Percentiles rank a stretch among this genome's conserved stretches.
These are phyloP conservation scores for Trichophyton rubrum DNA, from an alignment of 2,329 filamentous ascomycete genomes.

Conservation along the genomic window DNA sequence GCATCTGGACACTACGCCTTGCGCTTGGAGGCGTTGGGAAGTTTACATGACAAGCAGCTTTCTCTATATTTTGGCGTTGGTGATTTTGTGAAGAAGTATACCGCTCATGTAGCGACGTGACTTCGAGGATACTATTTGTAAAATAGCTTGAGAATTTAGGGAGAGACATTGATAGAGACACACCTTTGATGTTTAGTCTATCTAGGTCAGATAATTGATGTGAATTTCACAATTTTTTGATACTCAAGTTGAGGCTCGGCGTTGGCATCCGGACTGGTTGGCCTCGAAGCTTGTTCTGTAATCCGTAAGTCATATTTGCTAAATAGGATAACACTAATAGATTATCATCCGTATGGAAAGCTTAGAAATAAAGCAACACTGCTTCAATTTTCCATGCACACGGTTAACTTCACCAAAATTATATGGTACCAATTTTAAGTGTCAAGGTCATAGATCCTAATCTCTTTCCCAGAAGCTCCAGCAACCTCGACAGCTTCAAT, in stretches of 20 bases:
- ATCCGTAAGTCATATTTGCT: too few species aligned
- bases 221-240: too few species aligned
- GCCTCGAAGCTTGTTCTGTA: too few species aligned
- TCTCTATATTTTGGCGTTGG: neutral
- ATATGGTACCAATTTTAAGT: neutral
- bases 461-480: constrained; percentile 18
- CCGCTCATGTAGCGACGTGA: neutral
- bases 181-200: neutral
- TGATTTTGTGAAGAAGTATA: neutral
- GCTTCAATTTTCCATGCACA: too few species aligned
- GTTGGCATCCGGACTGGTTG: too few species aligned
- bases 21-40: neutral
- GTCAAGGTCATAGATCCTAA: constrained; percentile 17
- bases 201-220: neutral
- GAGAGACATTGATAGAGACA: neutral
- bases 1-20: neutral
- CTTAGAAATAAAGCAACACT: too few species aligned
- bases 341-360: too few species aligned
- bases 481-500: constrained; percentile 57
- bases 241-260: too few species aligned
- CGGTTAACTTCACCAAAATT: too few species aligned
- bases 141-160: neutral
- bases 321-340: too few species aligned
- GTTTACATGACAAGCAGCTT: neutral
- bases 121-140: neutral